These are phyloP conservation scores for Fusarium citri DNA, from an alignment of 2,329 filamentous ascomycete genomes.

Conservation along the genomic window DNA sequence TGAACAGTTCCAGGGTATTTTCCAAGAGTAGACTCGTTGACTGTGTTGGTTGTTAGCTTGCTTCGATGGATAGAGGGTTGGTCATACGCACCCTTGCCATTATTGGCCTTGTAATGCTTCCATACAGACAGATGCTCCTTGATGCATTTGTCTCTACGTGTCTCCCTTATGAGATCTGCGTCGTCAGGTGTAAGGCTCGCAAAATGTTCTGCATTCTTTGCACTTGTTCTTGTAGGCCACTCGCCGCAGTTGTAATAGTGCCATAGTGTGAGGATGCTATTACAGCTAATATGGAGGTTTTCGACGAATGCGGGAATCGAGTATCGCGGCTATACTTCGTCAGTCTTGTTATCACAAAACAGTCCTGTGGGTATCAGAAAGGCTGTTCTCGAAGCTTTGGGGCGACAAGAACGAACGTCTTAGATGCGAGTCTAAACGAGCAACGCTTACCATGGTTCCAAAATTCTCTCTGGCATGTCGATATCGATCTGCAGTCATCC, in stretches of 20 bases:
- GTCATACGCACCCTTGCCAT: constrained; percentile 34
- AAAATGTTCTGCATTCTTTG: constrained; percentile 45
- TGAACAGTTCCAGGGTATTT: background rate
- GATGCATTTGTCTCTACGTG: constrained; percentile 41
- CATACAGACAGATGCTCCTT: constrained; percentile 45
- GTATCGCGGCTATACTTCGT: constrained; percentile 52
- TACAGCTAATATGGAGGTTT: constrained; percentile 59
- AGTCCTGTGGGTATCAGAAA: background rate
- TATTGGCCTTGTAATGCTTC: constrained; percentile 41
- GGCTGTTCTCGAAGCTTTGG: background rate
- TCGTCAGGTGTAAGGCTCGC: constrained; percentile 50
- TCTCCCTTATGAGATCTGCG: constrained; percentile 48
- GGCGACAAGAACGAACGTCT: background rate
- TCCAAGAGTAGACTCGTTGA: background rate
- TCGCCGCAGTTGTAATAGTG: constrained; percentile 60
- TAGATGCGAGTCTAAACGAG: background rate
- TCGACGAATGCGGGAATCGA: constrained; percentile 56
- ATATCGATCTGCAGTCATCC: constrained; percentile 55
- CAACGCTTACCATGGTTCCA: constrained; percentile 39
- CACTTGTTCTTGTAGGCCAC: constrained; percentile 39
- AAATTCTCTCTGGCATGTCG: constrained; percentile 57
- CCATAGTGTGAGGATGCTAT: constrained; percentile 62
- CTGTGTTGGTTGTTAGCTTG: constrained; percentile 20
- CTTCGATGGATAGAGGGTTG: background rate
- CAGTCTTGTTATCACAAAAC: constrained; percentile 33